Evolutionary conservation across 768 basidiomycete genomes (phyloP), one percentile per base, ranked within the genome.

Genomic region (Suillus cothurnatus): DNA sequence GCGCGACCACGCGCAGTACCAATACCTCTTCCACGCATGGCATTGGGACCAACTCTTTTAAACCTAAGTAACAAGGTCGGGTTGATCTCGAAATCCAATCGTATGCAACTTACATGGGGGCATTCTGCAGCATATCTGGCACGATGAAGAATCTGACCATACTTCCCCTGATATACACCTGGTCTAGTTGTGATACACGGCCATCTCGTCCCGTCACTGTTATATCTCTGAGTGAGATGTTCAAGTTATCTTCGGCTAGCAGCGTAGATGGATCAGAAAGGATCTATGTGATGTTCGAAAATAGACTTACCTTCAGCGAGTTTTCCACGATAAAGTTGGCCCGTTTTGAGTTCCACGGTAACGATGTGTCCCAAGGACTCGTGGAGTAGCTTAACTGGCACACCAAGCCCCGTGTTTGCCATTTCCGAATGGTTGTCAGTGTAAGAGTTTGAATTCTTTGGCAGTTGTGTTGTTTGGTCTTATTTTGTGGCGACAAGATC

Each of bases 141-240:
- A 99, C 97, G 77, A 99, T 98, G 81, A 99, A 97, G 84, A 97
- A 99, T 69, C 97, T 86, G 69, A 98, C 84, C 93, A 98, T 97
- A 77, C 95, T 96, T 65, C 97, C 97, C 71, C 97, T 85, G 71
- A 99, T 99, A 80, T 99, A 99, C 38, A 98, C 97, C 78, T 98
- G 97, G 81, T 99, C 97, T 60, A 99, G 85, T 77, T 99, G 97
- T 15, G 97, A 97, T 34, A 99, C 95, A 72, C 97, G 94, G 31
- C 97, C 97, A 84, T 99, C 97, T 61, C 97, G 89, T 62, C 93
- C 94, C 17, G 97, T 99, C 38, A 99, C 97, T 36, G 97, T 99
- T 73, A 98, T 97, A 69, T 99, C 95, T 77, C 88, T 94, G 68
- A 99, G 76, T 5, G 96, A 95, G 74, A 99, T 95, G 80, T 99